Evolutionary conservation across 2,329 filamentous ascomycete genomes (phyloP).

Genomic region (Colletotrichum lupini): DNA sequence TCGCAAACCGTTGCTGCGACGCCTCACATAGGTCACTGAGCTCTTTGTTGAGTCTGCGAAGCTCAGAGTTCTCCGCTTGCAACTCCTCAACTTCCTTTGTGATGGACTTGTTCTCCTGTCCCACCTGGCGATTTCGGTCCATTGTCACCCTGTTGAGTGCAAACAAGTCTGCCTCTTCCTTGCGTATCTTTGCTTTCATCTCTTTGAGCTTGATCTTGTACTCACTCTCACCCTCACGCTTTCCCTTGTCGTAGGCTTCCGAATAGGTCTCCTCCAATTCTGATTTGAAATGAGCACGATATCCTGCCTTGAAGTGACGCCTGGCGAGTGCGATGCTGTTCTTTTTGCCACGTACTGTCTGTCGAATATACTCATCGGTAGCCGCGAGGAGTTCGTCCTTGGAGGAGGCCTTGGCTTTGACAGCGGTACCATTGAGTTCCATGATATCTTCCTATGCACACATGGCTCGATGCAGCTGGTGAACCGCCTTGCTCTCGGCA

Average conservation of each 20-base stretch:
- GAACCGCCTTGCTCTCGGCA: background rate
- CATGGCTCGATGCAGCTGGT: background rate
- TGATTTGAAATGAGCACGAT: background rate
- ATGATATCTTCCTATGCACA: background rate
- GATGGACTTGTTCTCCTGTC: background rate
- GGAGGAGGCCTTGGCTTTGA: background rate
- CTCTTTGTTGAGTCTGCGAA: background rate
- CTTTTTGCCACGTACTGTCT: background rate
- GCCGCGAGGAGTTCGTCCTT: background rate
- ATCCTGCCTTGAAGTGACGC: background rate
- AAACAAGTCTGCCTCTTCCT: background rate
- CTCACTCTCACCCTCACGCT: background rate
- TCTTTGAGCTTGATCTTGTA: background rate
- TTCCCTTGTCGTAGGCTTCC: background rate
- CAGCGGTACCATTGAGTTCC: background rate
- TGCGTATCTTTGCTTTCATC: background rate
- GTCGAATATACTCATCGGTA: background rate
- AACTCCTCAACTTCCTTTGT: background rate
- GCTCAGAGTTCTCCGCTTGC: background rate
- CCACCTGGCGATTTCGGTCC: background rate
- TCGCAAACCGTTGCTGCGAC: rapidly evolving
- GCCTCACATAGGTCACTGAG: background rate
- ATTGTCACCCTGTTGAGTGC: background rate
- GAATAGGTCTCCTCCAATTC: background rate
- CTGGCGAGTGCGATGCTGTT: background rate